Evolutionary conservation across 2,329 filamentous ascomycete species (phyloP).

Genomic region (Tolypocladium paradoxum): DNA sequence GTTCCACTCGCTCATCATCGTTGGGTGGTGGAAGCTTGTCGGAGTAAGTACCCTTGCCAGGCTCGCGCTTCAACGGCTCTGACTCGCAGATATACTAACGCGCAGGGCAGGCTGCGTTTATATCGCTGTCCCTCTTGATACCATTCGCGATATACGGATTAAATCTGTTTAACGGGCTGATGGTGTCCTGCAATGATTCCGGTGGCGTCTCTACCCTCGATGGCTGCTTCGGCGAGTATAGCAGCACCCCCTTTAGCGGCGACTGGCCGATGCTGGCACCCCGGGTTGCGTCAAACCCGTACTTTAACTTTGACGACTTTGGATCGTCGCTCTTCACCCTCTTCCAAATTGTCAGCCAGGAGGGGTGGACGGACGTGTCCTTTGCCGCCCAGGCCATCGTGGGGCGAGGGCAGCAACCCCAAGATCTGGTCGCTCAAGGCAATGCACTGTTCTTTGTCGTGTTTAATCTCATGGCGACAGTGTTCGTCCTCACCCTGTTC

Average conservation of each 20-base stretch:
- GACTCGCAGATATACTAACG: conserved; percentile 5
- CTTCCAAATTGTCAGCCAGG: conserved; percentile 97
- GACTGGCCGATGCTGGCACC: conserved; percentile 77
- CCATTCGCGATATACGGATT: conserved; percentile 95
- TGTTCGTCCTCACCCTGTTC: conserved; percentile 94
- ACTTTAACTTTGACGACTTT: conserved; percentile 90
- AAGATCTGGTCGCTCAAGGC: conserved; percentile 57
- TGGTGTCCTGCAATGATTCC: conserved; percentile 65
- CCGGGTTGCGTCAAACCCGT: conserved; percentile 69
- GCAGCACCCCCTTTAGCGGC: conserved; percentile 59
- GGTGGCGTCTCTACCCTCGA: conserved; percentile 46
- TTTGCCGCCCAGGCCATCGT: conserved; percentile 75
- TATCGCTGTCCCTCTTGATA: conserved; percentile 86
- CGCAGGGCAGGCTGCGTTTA: conserved; percentile 59
- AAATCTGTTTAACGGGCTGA: conserved; percentile 79
- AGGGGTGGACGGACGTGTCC: conserved; percentile 95
- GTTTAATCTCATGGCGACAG: conserved; percentile 92
- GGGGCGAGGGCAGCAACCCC: conserved; percentile 62
- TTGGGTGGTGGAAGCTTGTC: conserved; percentile 88
- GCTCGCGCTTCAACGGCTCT: not conserved
- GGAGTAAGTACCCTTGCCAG: conserved; percentile 43
- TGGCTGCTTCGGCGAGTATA: conserved; percentile 78
- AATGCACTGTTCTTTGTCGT: conserved; percentile 92
- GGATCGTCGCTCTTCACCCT: conserved; percentile 89
- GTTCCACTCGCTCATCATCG: conserved; percentile 91